phyloP scores from a whole-genome alignment of 139 green algal species.

The Choricystis sp. region DNA sequence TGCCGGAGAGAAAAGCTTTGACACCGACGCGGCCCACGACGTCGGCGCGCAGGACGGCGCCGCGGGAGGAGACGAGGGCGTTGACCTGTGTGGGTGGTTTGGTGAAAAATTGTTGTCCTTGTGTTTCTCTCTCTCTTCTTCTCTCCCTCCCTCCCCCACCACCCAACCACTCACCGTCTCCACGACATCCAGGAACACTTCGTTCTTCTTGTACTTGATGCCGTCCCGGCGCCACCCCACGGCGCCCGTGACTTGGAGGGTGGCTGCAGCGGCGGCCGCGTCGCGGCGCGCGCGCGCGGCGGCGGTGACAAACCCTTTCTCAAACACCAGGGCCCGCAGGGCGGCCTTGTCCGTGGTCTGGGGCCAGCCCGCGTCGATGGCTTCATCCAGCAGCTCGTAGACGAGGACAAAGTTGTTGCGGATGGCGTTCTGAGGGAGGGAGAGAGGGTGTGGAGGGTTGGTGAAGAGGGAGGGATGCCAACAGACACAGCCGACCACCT shows the following conservation, averaged over 20 bases:
- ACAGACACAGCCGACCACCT: no score
- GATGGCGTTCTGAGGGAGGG: no score
- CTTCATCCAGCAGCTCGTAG: conserved; percentile 88
- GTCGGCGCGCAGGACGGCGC: conserved; percentile 65
- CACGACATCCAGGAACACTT: conserved; percentile 90
- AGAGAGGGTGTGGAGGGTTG: no score
- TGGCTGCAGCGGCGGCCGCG: neutral
- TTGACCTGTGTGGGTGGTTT: conserved; percentile 48
- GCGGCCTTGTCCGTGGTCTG: conserved; percentile 62
- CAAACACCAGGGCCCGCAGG: conserved; percentile 88
- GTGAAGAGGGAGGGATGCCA: no score
- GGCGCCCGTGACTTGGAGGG: conserved; percentile 76
- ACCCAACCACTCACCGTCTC: conserved; percentile 45
- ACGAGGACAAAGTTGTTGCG: conserved; percentile 91
- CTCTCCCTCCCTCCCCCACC: neutral
- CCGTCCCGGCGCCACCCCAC: conserved; percentile 73
- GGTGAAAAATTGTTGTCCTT: neutral
- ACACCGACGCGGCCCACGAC: conserved; percentile 74
- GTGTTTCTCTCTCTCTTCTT: neutral
- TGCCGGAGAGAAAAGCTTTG: conserved; percentile 83
- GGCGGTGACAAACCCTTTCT: conserved; percentile 35
- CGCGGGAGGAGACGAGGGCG: conserved; percentile 57
- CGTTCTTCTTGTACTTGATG: conserved; percentile 94
- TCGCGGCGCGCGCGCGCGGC: neutral
- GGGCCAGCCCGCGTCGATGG: conserved; percentile 76